Evolutionary conservation across 169 alveolate genomes (phyloP).

Genomic region (Eimeria sp.): DNA sequence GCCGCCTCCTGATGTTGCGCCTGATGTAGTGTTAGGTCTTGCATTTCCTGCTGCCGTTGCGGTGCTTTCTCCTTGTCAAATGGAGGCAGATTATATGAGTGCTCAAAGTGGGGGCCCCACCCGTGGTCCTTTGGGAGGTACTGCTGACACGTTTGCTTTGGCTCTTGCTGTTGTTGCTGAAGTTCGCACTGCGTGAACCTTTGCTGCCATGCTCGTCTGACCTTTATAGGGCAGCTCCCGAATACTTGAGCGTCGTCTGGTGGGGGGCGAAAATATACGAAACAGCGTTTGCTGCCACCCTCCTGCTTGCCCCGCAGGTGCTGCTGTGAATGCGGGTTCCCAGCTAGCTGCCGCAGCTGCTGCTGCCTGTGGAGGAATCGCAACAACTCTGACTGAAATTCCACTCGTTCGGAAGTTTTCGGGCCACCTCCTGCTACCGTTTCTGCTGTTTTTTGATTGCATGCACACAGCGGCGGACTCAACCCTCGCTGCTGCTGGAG

Average conservation of each 20-base stretch:
- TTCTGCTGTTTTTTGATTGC: neutral
- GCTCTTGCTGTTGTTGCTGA: constrained; percentile 50
- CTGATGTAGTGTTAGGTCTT: neutral
- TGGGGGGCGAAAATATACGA: constrained; percentile 66
- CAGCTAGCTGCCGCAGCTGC: constrained; percentile 11
- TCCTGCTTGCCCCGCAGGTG: neutral
- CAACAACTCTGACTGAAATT: constrained; percentile 34
- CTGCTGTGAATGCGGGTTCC: constrained; percentile 13
- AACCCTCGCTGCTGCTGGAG: constrained; percentile 26
- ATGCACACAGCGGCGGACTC: constrained; percentile 52
- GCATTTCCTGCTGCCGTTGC: neutral
- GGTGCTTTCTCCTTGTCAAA: neutral
- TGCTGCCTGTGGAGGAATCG: constrained; percentile 62
- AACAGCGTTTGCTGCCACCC: constrained; percentile 35
- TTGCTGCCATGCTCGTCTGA: constrained; percentile 46
- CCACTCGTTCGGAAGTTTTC: neutral
- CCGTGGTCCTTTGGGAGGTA: neutral
- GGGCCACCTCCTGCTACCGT: neutral
- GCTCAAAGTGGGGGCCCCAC: neutral
- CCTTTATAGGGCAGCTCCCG: constrained; percentile 68
- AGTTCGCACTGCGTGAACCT: neutral
- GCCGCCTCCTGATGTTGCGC: constrained; percentile 5
- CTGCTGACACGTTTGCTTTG: constrained; percentile 26
- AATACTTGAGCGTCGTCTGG: constrained; percentile 62
- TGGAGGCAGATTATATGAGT: neutral